Evolutionary conservation across 1,139 yeast species (phyloP), one percentile per base, ranked within the genome.

Genomic region (Ashbya aceris): DNA sequence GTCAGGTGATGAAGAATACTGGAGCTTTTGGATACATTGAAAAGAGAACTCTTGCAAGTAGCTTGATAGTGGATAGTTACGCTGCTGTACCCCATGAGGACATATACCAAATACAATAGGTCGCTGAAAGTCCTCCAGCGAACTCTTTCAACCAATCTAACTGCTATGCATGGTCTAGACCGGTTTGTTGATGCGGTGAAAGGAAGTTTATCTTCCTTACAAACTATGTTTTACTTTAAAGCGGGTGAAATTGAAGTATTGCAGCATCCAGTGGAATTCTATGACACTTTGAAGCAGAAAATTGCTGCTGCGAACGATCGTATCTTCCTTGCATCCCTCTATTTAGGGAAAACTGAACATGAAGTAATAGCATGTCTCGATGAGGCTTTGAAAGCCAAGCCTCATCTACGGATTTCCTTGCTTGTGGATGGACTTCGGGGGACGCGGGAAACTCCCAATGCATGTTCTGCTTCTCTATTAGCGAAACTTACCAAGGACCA

Each of bases 361-460:
- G 97, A 89, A 48, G 70, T 91, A 28, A 67, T 83, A 13, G 69
- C 70, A n/a, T 73, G 79, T 48, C 49, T 85, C 3, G 70, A 71
- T 11, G 60, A 64, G 4, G 91, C 96, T 0, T 64, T 91, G 51
- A 54, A 60, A 2, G 58, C 60, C 2, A 85, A 83, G 49, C 74
- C 77, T 1, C 65, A 76, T 26, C 68, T 91, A 45, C 72, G 74
- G 49, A 83, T 93, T 1, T 76, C 74, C 47, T 78, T 93, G 28
- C 68, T 91, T 42, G 73, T 91, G 4, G 99, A 91, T 64, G 95
- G 91, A 8, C 70, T 91, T 41, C 66, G 99, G 51, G 96, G 96
- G 0, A 91, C 98, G 0, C 71, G 99, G 50, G 98, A 91, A 56
- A 79, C 91, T 0, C 98, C 98, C 0, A 64, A 72, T 9, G 66